Base-by-base conservation (phyloP, 2,329 filamentous ascomycete species). In the Cordyceps fumosorosea region DNA sequence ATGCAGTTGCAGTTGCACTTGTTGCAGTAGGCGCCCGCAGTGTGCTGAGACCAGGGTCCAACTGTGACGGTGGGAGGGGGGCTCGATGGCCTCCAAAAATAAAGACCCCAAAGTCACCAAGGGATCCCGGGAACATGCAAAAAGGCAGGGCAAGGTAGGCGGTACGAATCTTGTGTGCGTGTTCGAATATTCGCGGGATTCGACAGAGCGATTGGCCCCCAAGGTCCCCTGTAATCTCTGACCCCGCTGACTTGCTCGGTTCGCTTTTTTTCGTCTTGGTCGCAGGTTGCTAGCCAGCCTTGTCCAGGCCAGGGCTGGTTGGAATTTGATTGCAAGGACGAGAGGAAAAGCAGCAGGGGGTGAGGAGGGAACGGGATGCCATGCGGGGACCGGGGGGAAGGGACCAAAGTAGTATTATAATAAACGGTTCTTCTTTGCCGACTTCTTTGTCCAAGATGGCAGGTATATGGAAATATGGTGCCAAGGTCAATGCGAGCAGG, bases 161-260 rank as follows among this genome's bases (percentile, higher is more conserved):
- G n/a, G 8, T 32, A 32, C 29, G 29, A 32, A 32, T 32, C 29
- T 32, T 32, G n/a, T n/a, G n/a, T 32, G 29, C 8, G 29, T 32
- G 29, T 32, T 5, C 29, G 29, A 48, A 26, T 18, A 14, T 14
- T 40, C 22, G 50, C 48, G 8, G 47, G 26, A n/a, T 57, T 48
- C 42, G 6, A 22, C 40, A 45, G 40, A 12, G 18, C 59, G 59
- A 50, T 55, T 62, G 51, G 59, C 40, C 40, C 51, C 59, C 51
- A 56, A 48, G 16, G 24, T 48, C 42, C 52, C 59, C 59, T 62
- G 59, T 62, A 62, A 62, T 62, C 50, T 62, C 32, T 5, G 40
- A 61, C 50, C 51, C 51, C 56, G 34, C 56, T 34, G 20, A 7
- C 45, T 22, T 37, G 45, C 29, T 20, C n/a, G 42, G 26, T 47